Percentiles rank a stretch among this genome's conserved stretches.
Conservation (phyloP, 257 asterid genomes). For the Vinca minor region DNA sequence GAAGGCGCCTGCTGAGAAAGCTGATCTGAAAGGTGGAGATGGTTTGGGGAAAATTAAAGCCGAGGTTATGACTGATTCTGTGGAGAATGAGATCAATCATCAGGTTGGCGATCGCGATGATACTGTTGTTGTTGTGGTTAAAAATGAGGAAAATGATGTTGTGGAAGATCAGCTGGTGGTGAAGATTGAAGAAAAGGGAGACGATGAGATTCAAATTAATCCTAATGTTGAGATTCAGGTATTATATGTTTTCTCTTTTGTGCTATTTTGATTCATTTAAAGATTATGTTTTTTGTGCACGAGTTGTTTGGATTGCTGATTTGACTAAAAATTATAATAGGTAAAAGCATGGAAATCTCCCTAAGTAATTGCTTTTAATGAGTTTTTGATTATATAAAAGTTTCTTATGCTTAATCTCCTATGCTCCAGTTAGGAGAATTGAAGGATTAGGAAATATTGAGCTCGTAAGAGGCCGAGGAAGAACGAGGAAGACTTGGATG, state of each 20-base stretch:
- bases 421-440: too few species aligned
- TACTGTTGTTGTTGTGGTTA: slow-evolving; percentile 7
- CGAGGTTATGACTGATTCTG: slow-evolving; percentile 24
- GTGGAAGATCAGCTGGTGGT: slow-evolving; percentile 7
- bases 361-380: neutral
- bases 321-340: neutral
- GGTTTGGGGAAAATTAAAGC: slow-evolving; percentile 18
- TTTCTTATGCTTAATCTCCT: slow-evolving; percentile 3
- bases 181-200: slow-evolving; percentile 4
- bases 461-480: too few species aligned
- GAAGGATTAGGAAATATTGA: too few species aligned
- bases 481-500: too few species aligned
- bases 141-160: slow-evolving; percentile 10
- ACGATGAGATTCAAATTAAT: slow-evolving; percentile 1
- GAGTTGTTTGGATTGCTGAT: neutral
- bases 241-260: neutral
- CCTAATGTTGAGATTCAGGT: slow-evolving; percentile 17
- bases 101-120: slow-evolving; percentile 13
- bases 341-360: neutral
- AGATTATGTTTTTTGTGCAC: neutral
- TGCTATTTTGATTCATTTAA: neutral
- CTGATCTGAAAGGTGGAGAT: slow-evolving; percentile 21
- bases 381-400: neutral
- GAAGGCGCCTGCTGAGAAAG: slow-evolving; percentile 1
- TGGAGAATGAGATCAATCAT: slow-evolving; percentile 24